phyloP scores from a whole-genome alignment of 345 rosid genomes.

The Geranium brycei region DNA sequence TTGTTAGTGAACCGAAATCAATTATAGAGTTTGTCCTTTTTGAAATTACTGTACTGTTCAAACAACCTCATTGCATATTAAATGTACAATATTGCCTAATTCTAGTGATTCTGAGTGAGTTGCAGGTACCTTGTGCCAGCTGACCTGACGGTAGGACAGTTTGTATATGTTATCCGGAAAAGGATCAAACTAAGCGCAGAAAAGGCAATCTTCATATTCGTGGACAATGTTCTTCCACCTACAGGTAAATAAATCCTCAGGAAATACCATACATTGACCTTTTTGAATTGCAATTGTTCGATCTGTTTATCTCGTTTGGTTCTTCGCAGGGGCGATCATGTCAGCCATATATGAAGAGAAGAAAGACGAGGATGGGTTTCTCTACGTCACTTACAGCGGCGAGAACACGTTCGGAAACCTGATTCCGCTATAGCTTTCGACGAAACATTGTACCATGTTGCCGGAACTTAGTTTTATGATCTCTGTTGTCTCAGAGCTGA shows the following conservation, averaged over 20 bases:
- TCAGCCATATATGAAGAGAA: slow-evolving; percentile 69
- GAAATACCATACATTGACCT: not conserved
- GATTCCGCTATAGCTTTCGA: not conserved
- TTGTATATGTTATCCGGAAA: slow-evolving; percentile 71
- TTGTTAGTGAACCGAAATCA: too few relatives aligned
- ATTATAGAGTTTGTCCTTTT: too few relatives aligned
- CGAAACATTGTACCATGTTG: too few relatives aligned
- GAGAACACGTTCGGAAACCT: slow-evolving; percentile 63
- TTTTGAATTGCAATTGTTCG: not conserved
- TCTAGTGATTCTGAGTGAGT: not conserved
- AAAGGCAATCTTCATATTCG: slow-evolving; percentile 76
- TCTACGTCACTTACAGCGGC: slow-evolving; percentile 73
- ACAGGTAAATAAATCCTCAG: slow-evolving; percentile 29
- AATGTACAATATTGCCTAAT: too few relatives aligned
- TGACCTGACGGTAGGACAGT: slow-evolving; percentile 71
- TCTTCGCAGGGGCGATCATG: slow-evolving; percentile 48
- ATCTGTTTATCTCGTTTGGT: not conserved
- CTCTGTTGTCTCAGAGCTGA: too few relatives aligned
- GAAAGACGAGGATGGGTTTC: slow-evolving; percentile 75
- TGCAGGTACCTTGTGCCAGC: slow-evolving; percentile 78
- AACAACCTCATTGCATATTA: too few relatives aligned
- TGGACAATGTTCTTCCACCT: slow-evolving; percentile 62
- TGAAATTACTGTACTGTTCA: too few relatives aligned
- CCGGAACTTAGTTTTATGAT: too few relatives aligned
- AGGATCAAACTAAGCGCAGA: slow-evolving; percentile 75